Evolutionary conservation across 2,329 filamentous ascomycete species (phyloP).

Genomic region (Hymenotorrendiella dingleyae): DNA sequence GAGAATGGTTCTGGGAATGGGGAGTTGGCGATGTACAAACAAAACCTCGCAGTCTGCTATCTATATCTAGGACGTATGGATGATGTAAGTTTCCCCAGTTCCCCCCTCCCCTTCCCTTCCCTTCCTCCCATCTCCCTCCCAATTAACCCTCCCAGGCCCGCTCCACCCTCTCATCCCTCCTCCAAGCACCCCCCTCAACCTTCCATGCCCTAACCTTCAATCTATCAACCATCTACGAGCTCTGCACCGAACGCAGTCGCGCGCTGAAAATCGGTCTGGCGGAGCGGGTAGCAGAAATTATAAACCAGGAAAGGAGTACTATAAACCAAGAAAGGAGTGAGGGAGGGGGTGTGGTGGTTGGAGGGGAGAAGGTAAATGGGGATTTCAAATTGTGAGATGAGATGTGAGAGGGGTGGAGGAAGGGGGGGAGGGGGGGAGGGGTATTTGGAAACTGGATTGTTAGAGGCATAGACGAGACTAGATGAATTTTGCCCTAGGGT

Average conservation of each 20-base stretch:
- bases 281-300: conserved; percentile 54
- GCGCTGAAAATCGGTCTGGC: conserved; percentile 66
- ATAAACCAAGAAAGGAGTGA: not conserved
- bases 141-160: conserved; percentile 46
- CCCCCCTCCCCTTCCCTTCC: not conserved
- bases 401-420: not conserved
- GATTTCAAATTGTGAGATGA: conserved; percentile 28
- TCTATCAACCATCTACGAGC: conserved; percentile 82
- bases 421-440: not conserved
- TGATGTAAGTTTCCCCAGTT: conserved; percentile 44
- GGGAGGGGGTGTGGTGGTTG: conserved; percentile 7
- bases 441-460: no score
- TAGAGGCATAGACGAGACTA: no score
- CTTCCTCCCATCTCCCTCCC: not conserved
- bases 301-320: conserved; percentile 3
- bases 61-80: conserved; percentile 75
- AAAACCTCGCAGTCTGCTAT: conserved; percentile 79
- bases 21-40: conserved; percentile 62
- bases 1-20: conserved; percentile 29
- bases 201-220: conserved; percentile 87
- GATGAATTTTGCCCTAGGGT: no score
- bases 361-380: conserved; percentile 30
- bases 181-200: conserved; percentile 42
- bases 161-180: conserved; percentile 52
- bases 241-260: conserved; percentile 73